These are phyloP conservation scores for Pyronema domesticum DNA, from an alignment of 495 filamentous ascomycete genomes.

Conservation along the genomic window DNA sequence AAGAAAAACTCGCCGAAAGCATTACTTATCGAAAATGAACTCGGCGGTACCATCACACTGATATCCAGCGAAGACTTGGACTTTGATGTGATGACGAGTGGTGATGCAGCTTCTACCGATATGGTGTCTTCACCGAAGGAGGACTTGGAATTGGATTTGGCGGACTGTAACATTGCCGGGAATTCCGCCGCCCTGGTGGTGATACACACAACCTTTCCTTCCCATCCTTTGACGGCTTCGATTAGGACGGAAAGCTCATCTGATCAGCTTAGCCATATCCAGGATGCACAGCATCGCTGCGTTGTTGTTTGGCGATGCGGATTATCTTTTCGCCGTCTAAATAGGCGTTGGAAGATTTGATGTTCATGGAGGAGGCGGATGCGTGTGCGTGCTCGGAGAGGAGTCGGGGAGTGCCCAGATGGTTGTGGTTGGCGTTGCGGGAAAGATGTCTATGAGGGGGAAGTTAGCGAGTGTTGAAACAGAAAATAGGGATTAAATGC, in stretches of 20 bases:
- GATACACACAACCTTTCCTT: slow-evolving; percentile 99
- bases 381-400: slow-evolving; percentile 72
- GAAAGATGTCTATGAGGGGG: too few species aligned
- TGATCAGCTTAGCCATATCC: slow-evolving; percentile 85
- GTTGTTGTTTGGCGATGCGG: slow-evolving; percentile 59
- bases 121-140: slow-evolving; percentile 95
- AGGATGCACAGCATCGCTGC: slow-evolving; percentile 80
- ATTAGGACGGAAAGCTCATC: slow-evolving; percentile 80
- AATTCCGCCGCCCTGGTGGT: slow-evolving; percentile 59
- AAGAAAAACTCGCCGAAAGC: slow-evolving; percentile 90
- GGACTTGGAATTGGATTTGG: slow-evolving; percentile 74
- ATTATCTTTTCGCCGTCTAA: slow-evolving; percentile 89
- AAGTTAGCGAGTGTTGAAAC: too few species aligned
- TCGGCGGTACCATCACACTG: slow-evolving; percentile 94
- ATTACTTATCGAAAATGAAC: slow-evolving; percentile 97
- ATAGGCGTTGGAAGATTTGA: slow-evolving; percentile 67
- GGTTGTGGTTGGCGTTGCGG: slow-evolving; percentile 77
- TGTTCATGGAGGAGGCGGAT: slow-evolving; percentile 61
- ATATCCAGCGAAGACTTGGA: slow-evolving; percentile 93
- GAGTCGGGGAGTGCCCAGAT: slow-evolving; percentile 89
- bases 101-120: slow-evolving; percentile 89
- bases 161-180: slow-evolving; percentile 59
- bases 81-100: slow-evolving; percentile 88
- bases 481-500: too few species aligned
- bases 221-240: slow-evolving; percentile 92